Evolutionary conservation across 257 asterid genomes (phyloP).

Genomic region (Nicotiana paniculata): DNA sequence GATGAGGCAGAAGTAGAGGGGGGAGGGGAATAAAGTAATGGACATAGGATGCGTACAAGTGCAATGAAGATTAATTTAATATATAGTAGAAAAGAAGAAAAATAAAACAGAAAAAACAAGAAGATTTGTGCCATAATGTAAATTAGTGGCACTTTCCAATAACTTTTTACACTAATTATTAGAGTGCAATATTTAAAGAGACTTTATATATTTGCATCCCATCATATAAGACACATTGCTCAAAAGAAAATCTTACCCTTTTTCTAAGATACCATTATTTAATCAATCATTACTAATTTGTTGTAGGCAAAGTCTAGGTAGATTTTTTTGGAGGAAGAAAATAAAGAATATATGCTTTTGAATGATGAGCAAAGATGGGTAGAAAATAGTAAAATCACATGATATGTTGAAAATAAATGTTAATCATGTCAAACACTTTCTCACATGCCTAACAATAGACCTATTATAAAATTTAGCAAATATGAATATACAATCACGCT

Average conservation of each 20-base stretch:
- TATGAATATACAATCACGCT: background rate
- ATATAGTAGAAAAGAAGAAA: background rate
- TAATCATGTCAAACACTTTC: background rate
- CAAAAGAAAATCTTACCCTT: background rate
- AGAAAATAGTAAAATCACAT: background rate
- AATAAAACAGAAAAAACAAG: background rate
- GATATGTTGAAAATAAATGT: background rate
- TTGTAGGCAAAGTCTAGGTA: background rate
- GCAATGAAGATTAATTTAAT: background rate
- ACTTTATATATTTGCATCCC: background rate
- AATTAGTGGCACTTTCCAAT: background rate
- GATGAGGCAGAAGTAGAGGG: background rate
- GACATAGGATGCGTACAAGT: background rate
- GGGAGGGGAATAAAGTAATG: background rate
- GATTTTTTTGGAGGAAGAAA: background rate
- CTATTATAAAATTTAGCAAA: background rate
- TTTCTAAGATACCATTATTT: background rate
- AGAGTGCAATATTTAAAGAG: background rate
- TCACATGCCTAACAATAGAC: background rate
- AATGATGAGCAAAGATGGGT: background rate
- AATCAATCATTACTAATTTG: background rate
- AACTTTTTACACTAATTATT: background rate
- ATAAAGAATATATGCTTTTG: background rate
- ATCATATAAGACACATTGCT: constrained; percentile 1
- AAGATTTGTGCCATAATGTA: background rate